Percentiles rank a stretch among this genome's conserved stretches.
Evolutionary conservation across 2,329 filamentous ascomycete genomes (phyloP).

Genomic region (Emmonsia crescens): DNA sequence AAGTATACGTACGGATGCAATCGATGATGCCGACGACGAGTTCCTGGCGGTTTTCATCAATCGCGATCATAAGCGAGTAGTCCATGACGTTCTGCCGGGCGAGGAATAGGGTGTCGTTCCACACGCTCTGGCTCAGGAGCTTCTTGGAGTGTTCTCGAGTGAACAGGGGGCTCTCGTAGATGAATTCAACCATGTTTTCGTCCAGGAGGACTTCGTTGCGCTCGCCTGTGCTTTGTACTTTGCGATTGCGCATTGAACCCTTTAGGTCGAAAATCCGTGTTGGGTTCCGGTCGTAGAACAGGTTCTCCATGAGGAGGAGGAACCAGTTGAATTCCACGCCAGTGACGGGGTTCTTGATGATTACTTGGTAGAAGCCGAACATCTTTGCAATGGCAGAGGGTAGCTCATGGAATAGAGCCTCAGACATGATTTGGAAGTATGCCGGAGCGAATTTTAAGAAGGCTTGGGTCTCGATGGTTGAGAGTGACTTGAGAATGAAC

Average conservation of each 20-base stretch:
- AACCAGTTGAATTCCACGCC: conserved; percentile 92
- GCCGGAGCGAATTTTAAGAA: conserved; percentile 93
- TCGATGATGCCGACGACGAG: conserved; percentile 97
- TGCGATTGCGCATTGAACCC: conserved; percentile 96
- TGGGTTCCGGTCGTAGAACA: conserved; percentile 89
- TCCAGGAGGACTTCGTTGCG: conserved; percentile 93
- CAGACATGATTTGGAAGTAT: conserved; percentile 95
- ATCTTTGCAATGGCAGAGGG: conserved; percentile 98
- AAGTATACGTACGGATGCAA: conserved; percentile 96
- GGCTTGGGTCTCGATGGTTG: conserved; percentile 80
- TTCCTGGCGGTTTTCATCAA: conserved; percentile 81
- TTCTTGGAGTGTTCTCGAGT: conserved; percentile 94
- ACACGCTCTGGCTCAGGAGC: conserved; percentile 78
- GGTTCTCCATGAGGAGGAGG: conserved; percentile 89
- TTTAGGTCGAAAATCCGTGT: conserved; percentile 92
- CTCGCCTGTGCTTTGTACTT: conserved; percentile 90
- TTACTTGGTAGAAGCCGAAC: conserved; percentile 95
- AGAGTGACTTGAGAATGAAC: conserved; percentile 83
- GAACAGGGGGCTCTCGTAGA: conserved; percentile 93
- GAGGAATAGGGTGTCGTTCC: conserved; percentile 94
- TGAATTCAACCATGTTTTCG: conserved; percentile 98
- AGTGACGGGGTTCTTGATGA: conserved; percentile 88
- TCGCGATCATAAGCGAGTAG: conserved; percentile 96
- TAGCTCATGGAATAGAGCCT: conserved; percentile 87
- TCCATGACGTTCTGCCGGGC: conserved; percentile 97